Percentiles rank a stretch among this genome's conserved stretches.
Evolutionary conservation across 345 rosid species (phyloP).

Genomic region (Ceriops tagal): DNA sequence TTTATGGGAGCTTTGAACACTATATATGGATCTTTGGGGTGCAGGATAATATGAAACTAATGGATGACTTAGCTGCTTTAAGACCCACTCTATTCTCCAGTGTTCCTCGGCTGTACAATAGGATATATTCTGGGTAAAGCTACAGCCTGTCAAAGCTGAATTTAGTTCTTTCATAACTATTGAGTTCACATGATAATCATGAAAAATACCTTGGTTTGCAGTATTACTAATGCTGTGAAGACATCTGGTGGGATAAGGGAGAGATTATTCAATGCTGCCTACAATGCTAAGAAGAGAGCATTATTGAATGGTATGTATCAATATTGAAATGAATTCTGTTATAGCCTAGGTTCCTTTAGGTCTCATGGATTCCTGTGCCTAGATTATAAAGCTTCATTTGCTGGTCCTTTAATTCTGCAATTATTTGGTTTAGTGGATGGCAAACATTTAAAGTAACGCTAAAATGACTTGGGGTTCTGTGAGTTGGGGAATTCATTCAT

Average conservation of each 20-base stretch:
- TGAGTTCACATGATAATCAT: slow-evolving; percentile 14
- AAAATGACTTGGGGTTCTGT: too few relatives aligned
- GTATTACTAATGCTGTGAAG: slow-evolving; percentile 72
- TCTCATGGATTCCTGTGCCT: not conserved
- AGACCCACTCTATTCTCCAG: slow-evolving; percentile 93
- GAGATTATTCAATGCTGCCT: slow-evolving; percentile 88
- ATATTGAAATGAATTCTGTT: slow-evolving; percentile 3
- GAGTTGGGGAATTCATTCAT: not conserved
- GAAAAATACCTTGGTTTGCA: slow-evolving; percentile 35
- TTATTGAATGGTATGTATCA: slow-evolving; percentile 61
- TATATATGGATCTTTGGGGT: slow-evolving; percentile 13
- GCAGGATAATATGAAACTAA: slow-evolving; percentile 88
- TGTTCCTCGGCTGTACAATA: slow-evolving; percentile 91
- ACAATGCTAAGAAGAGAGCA: slow-evolving; percentile 94
- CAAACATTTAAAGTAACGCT: too few relatives aligned
- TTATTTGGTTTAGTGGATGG: not conserved
- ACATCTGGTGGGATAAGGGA: slow-evolving; percentile 75
- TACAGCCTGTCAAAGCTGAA: slow-evolving; percentile 21
- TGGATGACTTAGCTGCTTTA: slow-evolving; percentile 88
- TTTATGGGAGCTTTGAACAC: slow-evolving; percentile 8
- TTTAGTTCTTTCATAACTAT: slow-evolving; percentile 11
- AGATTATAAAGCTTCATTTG: not conserved
- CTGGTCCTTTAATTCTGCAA: not conserved
- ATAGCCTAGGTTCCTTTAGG: not conserved
- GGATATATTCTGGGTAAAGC: slow-evolving; percentile 81